Percentiles rank a stretch among this genome's conserved stretches.
Evolutionary conservation across 179 eudicot genomes (phyloP).

Genomic region (Corrigiola litoralis): DNA sequence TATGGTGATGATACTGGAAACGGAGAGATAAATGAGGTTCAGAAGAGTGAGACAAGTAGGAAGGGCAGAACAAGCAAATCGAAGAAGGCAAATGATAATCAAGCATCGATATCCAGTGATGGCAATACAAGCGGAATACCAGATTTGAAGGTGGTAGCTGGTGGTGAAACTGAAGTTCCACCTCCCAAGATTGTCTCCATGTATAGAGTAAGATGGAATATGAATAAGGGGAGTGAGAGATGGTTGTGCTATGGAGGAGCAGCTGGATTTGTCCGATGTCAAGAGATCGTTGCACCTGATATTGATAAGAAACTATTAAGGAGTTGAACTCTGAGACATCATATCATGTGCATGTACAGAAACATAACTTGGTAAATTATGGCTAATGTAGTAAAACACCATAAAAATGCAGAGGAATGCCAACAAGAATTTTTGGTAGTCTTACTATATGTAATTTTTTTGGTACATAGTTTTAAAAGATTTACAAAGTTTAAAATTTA

Average conservation of each 20-base stretch:
- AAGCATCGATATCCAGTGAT: constrained; percentile 22
- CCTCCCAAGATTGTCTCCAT: constrained; percentile 68
- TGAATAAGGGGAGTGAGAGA: constrained; percentile 84
- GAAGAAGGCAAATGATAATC: constrained; percentile 20
- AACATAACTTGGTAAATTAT: background rate
- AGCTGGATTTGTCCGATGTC: constrained; percentile 82
- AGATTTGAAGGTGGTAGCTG: constrained; percentile 7
- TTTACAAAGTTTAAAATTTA: too few species aligned
- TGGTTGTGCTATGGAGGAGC: constrained; percentile 96
- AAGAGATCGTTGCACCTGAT: constrained; percentile 40
- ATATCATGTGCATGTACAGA: background rate
- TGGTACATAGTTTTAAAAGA: too few species aligned
- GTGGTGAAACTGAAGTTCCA: constrained; percentile 29
- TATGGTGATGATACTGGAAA: constrained; percentile 36
- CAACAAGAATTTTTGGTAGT: too few species aligned
- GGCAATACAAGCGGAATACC: constrained; percentile 12
- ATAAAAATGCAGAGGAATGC: too few species aligned
- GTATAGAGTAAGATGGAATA: constrained; percentile 89
- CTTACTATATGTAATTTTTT: too few species aligned
- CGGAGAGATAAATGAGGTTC: constrained; percentile 19
- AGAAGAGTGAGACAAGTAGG: constrained; percentile 9
- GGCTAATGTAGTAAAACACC: background rate
- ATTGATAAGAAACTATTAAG: constrained; percentile 22
- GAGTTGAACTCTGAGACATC: constrained; percentile 8
- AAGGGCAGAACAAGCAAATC: constrained; percentile 22